These are phyloP conservation scores for Mortierella sp. DNA, from an alignment of 371 early-diverging fungal genomes.

Conservation along the genomic window DNA sequence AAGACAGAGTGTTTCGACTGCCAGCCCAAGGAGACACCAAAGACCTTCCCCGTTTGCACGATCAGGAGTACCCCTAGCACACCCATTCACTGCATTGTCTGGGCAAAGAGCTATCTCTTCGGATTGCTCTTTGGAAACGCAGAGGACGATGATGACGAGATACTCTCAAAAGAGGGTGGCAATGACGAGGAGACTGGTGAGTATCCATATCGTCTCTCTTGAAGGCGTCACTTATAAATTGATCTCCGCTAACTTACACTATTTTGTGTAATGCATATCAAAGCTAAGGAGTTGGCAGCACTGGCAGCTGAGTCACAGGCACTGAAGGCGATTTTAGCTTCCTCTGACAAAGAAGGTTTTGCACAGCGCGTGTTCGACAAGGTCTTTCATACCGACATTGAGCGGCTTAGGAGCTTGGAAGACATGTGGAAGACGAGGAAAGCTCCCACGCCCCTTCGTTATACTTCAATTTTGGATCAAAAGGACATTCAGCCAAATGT, in stretches of 20 bases:
- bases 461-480: constrained; percentile 41
- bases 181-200: constrained; percentile 71
- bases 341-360: constrained; percentile 73
- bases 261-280: no score
- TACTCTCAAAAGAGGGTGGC: constrained; percentile 55
- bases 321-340: constrained; percentile 70
- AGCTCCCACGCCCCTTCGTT: constrained; percentile 78
- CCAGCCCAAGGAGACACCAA: constrained; percentile 89
- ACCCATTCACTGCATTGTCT: constrained; percentile 99
- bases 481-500: constrained; percentile 9
- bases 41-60: constrained; percentile 97
- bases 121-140: constrained; percentile 88
- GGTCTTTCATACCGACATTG: constrained; percentile 76
- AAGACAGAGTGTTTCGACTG: constrained; percentile 98
- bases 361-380: constrained; percentile 85
- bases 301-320: constrained; percentile 79
- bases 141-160: constrained; percentile 75
- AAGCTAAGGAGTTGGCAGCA: constrained; percentile 81
- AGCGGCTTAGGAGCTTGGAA: constrained; percentile 80
- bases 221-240: no score
- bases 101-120: constrained; percentile 96
- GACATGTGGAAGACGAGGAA: constrained; percentile 91
- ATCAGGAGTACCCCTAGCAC: constrained; percentile 96
- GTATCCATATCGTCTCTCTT: neutral
- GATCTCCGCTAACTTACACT: no score